Evolutionary conservation across 768 basidiomycete genomes (phyloP).

Genomic region (Phylloporus scabripes): DNA sequence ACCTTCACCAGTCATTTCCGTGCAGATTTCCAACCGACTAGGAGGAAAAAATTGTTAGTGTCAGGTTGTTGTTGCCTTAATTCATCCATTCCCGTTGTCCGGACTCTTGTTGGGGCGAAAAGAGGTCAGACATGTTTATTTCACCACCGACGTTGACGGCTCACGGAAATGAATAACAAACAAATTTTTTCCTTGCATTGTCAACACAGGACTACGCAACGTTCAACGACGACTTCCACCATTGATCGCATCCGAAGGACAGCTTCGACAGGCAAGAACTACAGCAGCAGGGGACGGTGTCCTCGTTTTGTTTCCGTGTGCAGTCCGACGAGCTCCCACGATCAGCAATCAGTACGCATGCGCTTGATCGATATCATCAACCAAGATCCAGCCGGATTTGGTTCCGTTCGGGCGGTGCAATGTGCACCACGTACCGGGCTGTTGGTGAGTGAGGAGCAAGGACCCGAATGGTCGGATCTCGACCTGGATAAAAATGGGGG

Average conservation of each 20-base stretch:
- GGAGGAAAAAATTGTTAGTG: conserved; percentile 13
- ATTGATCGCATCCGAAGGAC: conserved; percentile 11
- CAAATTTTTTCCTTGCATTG: conserved; percentile 20
- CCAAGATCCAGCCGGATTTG: conserved; percentile 21
- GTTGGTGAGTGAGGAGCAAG: conserved; percentile 71
- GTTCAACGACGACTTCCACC: conserved; percentile 3
- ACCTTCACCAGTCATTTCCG: conserved; percentile 6
- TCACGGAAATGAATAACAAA: conserved; percentile 27
- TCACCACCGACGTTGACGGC: conserved; percentile 17
- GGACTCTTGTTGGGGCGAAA: conserved; percentile 4
- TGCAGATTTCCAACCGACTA: conserved; percentile 9
- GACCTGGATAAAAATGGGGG: conserved; percentile 66
- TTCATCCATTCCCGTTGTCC: conserved; percentile 9
- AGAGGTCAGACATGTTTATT: conserved; percentile 21
- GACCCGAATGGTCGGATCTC: conserved; percentile 66
- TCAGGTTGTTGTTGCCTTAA: conserved; percentile 12
- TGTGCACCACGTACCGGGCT: conserved; percentile 45
- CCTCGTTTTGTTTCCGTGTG: conserved; percentile 10
- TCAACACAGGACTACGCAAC: conserved; percentile 15
- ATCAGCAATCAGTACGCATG: conserved; percentile 1
- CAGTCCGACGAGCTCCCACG: conserved; percentile 12
- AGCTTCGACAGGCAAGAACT: background rate
- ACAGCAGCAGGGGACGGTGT: background rate
- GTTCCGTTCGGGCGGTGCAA: conserved; percentile 17
- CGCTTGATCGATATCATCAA: conserved; percentile 15